phyloP scores from a whole-genome alignment of 768 basidiomycete genomes.

The Cantharellus cinnabarinus region DNA sequence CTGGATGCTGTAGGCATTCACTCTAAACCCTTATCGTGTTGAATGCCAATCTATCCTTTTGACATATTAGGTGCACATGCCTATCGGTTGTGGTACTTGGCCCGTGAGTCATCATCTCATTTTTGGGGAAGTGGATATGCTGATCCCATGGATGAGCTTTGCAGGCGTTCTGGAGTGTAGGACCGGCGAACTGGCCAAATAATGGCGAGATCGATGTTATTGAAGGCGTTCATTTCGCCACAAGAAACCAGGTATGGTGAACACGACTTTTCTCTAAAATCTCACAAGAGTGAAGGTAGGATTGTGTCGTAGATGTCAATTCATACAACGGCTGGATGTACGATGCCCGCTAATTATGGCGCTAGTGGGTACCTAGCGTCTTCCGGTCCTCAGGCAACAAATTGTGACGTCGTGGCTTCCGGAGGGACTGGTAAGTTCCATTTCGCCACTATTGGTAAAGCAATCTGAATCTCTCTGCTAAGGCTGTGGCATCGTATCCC shows the following conservation, averaged over 20 bases:
- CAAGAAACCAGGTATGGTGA: conserved; percentile 38
- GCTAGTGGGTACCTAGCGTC: conserved; percentile 15
- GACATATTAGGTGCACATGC: conserved; percentile 54
- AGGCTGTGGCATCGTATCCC: neutral
- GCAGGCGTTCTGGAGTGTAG: neutral
- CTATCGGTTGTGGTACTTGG: conserved; percentile 50
- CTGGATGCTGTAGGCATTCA: no score
- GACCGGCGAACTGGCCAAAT: neutral
- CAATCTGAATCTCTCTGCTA: neutral
- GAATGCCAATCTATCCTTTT: conserved; percentile 13
- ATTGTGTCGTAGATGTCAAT: conserved; percentile 21
- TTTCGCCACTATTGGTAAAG: neutral
- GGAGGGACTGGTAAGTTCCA: neutral
- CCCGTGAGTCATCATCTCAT: neutral
- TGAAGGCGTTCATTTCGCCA: conserved; percentile 66
- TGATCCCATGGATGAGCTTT: neutral
- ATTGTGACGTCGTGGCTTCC: neutral
- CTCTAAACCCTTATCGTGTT: no score
- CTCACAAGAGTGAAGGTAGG: no score
- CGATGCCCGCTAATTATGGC: conserved; percentile 26
- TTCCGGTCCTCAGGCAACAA: conserved; percentile 19
- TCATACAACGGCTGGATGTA: conserved; percentile 56
- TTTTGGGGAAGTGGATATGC: neutral
- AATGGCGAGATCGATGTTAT: conserved; percentile 54
- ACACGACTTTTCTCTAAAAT: no score